A percentile compares a stretch with the other conserved stretches of the same genome.
phyloP scores from a whole-genome alignment of 2,329 filamentous ascomycete species.

The Scedosporium aurantiacum region DNA sequence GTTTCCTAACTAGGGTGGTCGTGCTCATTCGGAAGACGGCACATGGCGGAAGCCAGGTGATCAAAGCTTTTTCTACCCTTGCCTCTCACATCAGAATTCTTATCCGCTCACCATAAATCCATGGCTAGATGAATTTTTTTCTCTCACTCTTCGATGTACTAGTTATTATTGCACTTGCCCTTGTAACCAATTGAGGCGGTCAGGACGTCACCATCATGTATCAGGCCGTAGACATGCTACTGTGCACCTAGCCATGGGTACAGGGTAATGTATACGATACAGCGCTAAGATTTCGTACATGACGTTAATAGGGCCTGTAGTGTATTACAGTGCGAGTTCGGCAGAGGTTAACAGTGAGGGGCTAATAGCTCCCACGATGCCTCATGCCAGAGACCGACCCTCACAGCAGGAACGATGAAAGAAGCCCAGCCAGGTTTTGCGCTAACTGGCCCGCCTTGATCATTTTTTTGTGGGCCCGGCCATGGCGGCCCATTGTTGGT shows the following conservation, averaged over 20 bases:
- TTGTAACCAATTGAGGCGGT: background rate
- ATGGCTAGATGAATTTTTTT: background rate
- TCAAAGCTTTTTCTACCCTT: constrained; percentile 1
- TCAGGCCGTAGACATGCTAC: background rate
- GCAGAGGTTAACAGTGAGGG: background rate
- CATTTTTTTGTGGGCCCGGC: background rate
- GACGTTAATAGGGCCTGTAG: background rate
- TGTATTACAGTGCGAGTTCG: background rate
- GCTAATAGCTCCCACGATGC: background rate
- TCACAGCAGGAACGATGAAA: background rate
- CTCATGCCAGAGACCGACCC: too few relatives aligned
- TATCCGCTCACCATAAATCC: background rate
- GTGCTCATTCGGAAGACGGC: background rate
- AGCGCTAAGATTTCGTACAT: background rate
- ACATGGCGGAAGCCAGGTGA: background rate
- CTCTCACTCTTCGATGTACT: background rate
- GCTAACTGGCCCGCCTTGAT: background rate
- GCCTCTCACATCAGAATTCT: background rate
- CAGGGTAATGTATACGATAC: background rate
- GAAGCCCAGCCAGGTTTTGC: background rate
- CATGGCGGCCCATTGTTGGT: background rate
- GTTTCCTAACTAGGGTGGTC: background rate
- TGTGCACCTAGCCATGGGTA: background rate
- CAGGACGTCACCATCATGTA: background rate
- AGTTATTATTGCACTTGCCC: background rate